Conservation (phyloP, 2,329 filamentous ascomycete genomes). For the Rhexocercosporidium sp. region DNA sequence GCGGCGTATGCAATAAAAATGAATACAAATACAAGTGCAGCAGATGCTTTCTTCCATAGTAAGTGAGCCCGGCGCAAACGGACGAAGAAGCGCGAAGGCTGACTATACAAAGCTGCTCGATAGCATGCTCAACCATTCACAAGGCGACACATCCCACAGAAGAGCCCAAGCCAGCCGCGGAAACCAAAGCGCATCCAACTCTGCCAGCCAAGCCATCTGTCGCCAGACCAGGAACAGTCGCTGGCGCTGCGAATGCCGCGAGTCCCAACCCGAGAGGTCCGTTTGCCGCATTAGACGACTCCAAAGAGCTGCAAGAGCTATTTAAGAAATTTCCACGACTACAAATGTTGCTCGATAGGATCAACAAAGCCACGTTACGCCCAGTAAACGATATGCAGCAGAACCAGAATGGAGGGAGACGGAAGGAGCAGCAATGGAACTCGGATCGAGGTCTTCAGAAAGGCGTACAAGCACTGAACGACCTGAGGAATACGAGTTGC, state of each 20-base stretch:
- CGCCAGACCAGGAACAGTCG: slow-evolving; percentile 33
- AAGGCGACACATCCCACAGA: slow-evolving; percentile 43
- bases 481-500: slow-evolving; percentile 54
- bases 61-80: slow-evolving; percentile 39
- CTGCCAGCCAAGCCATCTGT: slow-evolving; percentile 18
- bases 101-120: slow-evolving; percentile 56
- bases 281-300: slow-evolving; percentile 57
- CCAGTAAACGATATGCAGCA: slow-evolving; percentile 39
- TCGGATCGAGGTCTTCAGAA: slow-evolving; percentile 61
- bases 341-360: slow-evolving; percentile 51
- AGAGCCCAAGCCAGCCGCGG: slow-evolving; percentile 15
- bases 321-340: slow-evolving; percentile 60
- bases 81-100: slow-evolving; percentile 11
- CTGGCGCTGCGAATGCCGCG: slow-evolving; percentile 23
- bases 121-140: slow-evolving; percentile 60
- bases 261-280: slow-evolving; percentile 45
- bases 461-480: slow-evolving; percentile 59
- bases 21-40: slow-evolving; percentile 67
- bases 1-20: slow-evolving; percentile 57
- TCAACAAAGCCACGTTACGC: slow-evolving; percentile 56
- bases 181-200: slow-evolving; percentile 22
- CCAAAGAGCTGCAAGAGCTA: slow-evolving; percentile 54
- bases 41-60: slow-evolving; percentile 64
- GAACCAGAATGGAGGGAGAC: slow-evolving; percentile 12
- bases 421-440: slow-evolving; percentile 52